Percentiles rank a stretch among this genome's conserved stretches.
phyloP scores from a whole-genome alignment of 306 rosid species.

The Crotalaria pallida region DNA sequence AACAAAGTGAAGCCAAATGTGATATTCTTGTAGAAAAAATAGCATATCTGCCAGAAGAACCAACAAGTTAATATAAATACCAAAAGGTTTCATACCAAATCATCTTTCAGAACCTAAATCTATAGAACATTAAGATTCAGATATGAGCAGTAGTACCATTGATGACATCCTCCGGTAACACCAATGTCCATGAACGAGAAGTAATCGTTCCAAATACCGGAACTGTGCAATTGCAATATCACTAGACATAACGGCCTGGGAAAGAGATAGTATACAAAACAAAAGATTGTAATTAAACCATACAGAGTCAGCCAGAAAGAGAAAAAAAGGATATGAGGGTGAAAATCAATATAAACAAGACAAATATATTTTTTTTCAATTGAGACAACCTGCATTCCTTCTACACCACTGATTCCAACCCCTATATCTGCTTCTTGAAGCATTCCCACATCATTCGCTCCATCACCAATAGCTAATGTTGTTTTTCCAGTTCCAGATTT shows the following conservation, averaged over 20 bases:
- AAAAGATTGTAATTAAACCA: neutral
- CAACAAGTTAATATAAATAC: constrained; percentile 15
- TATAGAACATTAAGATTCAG: neutral
- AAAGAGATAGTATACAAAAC: neutral
- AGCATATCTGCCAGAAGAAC: constrained; percentile 67
- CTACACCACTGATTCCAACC: constrained; percentile 86
- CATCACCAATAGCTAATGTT: constrained; percentile 88
- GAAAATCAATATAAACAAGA: neutral
- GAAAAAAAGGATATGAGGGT: neutral
- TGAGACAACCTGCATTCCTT: constrained; percentile 86
- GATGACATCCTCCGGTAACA: constrained; percentile 81
- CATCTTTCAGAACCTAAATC: neutral
- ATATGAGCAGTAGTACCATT: constrained; percentile 54
- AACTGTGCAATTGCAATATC: constrained; percentile 92
- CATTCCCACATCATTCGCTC: constrained; percentile 98
- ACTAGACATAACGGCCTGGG: constrained; percentile 93
- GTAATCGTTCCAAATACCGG: constrained; percentile 70
- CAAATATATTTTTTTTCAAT: too few species aligned
- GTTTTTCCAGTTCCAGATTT: constrained; percentile 82
- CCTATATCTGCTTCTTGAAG: constrained; percentile 97
- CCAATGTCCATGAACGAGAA: constrained; percentile 97
- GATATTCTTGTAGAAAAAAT: constrained; percentile 86
- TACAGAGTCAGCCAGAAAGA: neutral
- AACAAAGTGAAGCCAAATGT: constrained; percentile 81
- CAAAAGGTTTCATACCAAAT: neutral